phyloP scores from a whole-genome alignment of 139 green algal species.

The Spirogloea muscicola region DNA sequence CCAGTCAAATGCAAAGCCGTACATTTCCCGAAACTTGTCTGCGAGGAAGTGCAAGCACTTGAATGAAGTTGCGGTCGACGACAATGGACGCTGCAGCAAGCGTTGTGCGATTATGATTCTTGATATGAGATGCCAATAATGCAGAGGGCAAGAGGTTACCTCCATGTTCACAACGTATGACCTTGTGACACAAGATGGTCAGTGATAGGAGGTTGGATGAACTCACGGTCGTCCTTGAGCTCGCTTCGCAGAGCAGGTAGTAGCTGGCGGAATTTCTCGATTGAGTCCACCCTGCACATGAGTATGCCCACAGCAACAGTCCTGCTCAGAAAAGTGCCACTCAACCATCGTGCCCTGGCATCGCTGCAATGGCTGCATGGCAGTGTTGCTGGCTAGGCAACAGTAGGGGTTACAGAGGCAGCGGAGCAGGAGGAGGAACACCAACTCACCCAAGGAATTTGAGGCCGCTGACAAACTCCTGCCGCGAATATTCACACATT shows the following conservation, averaged over 20 bases:
- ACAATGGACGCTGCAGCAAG: too few species aligned
- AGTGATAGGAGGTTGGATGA: neutral
- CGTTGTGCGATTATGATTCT: too few species aligned
- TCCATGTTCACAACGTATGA: neutral
- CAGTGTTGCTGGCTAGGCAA: too few species aligned
- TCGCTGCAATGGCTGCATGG: too few species aligned
- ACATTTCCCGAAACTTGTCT: constrained; percentile 53
- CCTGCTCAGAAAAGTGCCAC: too few species aligned
- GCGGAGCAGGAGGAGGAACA: neutral
- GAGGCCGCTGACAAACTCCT: constrained; percentile 69
- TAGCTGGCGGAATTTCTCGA: constrained; percentile 29
- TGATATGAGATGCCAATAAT: too few species aligned
- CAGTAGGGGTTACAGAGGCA: too few species aligned
- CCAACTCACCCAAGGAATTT: constrained; percentile 22
- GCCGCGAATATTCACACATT: constrained; percentile 82
- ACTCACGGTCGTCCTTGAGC: constrained; percentile 44
- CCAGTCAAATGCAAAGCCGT: constrained; percentile 51
- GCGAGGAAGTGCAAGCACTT: too few species aligned
- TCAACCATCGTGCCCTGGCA: too few species aligned
- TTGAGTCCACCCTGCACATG: constrained; percentile 30
- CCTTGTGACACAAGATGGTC: neutral
- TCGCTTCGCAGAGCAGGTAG: constrained; percentile 37
- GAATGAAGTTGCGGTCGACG: too few species aligned
- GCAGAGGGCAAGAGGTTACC: too few species aligned
- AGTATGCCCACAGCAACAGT: constrained; percentile 18